phyloP scores from a whole-genome alignment of 2,329 filamentous ascomycete genomes.

The Sporothrix pallida region DNA sequence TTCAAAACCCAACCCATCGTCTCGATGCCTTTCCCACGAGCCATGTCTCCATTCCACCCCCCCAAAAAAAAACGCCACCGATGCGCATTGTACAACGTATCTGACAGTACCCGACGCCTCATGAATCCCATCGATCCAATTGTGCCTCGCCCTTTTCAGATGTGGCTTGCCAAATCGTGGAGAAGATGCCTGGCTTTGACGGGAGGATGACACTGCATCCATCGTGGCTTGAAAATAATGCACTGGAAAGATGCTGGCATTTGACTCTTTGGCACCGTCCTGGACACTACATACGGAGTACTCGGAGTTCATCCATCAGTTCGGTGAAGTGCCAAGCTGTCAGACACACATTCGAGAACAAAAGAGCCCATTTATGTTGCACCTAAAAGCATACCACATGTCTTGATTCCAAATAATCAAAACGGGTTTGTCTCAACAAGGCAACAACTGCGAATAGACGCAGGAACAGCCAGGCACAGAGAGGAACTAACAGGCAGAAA shows the following conservation, averaged over 20 bases:
- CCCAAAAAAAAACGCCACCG: not conserved
- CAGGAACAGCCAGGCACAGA: not conserved
- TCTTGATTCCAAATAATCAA: no score
- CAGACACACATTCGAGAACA: no score
- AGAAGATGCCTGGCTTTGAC: not conserved
- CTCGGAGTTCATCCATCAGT: no score
- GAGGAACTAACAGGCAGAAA: no score
- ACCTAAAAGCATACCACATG: no score
- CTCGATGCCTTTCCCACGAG: not conserved
- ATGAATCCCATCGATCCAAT: not conserved
- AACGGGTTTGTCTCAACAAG: not conserved
- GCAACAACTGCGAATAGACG: not conserved
- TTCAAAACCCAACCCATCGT: not conserved
- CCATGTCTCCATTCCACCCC: not conserved
- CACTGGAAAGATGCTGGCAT: no score
- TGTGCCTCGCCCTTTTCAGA: not conserved
- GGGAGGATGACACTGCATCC: no score
- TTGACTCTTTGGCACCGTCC: no score
- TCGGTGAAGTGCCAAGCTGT: no score
- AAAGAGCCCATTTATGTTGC: no score
- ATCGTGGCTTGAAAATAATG: no score
- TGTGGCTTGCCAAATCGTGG: conserved; percentile 3
- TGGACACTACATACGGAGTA: no score
- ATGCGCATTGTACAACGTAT: not conserved
- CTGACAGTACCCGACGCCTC: not conserved